These are phyloP conservation scores for Mycena sanguinolenta DNA, from an alignment of 768 basidiomycete species.

Conservation along the genomic window DNA sequence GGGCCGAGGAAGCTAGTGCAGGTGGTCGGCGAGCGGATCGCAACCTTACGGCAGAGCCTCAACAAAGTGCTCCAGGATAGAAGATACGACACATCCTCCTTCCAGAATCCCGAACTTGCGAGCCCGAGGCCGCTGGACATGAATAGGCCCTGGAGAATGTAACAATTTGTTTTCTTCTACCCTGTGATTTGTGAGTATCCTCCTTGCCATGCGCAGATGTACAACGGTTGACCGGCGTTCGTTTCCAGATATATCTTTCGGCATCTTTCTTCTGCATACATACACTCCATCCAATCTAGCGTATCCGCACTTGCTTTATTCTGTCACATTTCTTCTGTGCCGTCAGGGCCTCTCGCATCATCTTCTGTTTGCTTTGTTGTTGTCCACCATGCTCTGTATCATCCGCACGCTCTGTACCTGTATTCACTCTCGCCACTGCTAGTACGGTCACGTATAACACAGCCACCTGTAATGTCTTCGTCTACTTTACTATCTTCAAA, in stretches of 20 bases:
- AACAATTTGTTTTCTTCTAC: neutral
- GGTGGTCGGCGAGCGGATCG: neutral
- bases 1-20: neutral
- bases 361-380: neutral
- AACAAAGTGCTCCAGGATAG: neutral
- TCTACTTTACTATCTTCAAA: too few relatives aligned
- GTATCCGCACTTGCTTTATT: too few relatives aligned
- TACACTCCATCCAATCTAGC: too few relatives aligned
- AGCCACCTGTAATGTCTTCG: too few relatives aligned
- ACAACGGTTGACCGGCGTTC: neutral
- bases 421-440: neutral
- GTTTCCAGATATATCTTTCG: neutral
- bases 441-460: neutral
- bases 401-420: too few relatives aligned
- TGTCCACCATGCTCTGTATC: conserved; percentile 10
- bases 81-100: conserved; percentile 9
- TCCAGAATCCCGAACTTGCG: conserved; percentile 36
- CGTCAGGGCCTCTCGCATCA: neutral
- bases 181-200: neutral
- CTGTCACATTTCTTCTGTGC: neutral
- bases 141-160: conserved; percentile 29
- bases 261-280: neutral
- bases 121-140: conserved; percentile 31
- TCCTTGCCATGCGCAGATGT: neutral
- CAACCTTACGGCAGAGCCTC: neutral